Base-by-base conservation (phyloP, 177 flowering plant genomes). In the Vitis hybrid region DNA sequence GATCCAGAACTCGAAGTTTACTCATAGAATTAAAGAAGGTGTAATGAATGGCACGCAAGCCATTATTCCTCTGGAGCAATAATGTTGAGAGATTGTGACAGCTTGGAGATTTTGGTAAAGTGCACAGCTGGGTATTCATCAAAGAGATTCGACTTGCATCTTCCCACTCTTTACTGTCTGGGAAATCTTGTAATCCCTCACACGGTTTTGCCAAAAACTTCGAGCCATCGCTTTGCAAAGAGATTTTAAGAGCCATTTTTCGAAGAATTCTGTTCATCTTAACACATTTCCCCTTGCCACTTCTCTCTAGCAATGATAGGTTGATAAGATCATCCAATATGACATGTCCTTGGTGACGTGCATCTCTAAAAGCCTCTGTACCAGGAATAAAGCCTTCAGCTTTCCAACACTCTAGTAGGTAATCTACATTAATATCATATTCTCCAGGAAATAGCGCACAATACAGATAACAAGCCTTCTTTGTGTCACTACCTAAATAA, bases 401-500 rank as follows among this genome's bases (percentile, higher is more conserved):
- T 30, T 2, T 54, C 75, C 75, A 66, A 67, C 70, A 72, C 11
- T 72, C 75, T 54, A 72, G 13, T 52, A 66, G 35, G 15, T 50
- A 19, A 49, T 72, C 70, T n/a, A 8, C 10, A 52, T 57, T 46
- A 11, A 61, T 67, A 2, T 73, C 57, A 35, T 19, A 24, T 6
- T 74, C 76, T 50, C 62, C 72, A 7, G 76, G 76, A 50, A 54
- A 74, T 10, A 69, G 48, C 27, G 68, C 68, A 11, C 68, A 30
- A n/a, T 68, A 74, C 11, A 74, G 68, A 15, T 68, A 68, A 56
- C 72, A 68, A 40, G 17, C 10, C 62, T 68, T 61, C 30, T 19
- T 35, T 35, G 5, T 32, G 18, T 18, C 54, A 10, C 48, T 57
- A 40, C 48, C 32, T 58, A 68, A 19, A 24, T 40, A 32, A 6